A percentile compares a stretch with the other conserved stretches of the same genome.
Evolutionary conservation across 345 rosid species (phyloP).

Genomic region (Excoecaria cochinchinensis): DNA sequence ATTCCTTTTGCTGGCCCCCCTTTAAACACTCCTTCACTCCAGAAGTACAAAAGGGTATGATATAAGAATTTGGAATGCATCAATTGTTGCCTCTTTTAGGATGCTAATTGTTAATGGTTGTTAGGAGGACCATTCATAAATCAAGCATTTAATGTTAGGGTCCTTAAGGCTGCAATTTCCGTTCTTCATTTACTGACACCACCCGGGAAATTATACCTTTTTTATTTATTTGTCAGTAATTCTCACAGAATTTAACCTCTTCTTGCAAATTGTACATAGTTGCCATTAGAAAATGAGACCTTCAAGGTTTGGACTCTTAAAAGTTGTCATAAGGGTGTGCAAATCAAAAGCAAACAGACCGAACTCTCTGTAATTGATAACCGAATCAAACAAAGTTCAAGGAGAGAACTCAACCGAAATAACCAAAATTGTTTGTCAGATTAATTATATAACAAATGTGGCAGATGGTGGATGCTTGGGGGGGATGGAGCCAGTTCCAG

Average conservation of each 20-base stretch:
- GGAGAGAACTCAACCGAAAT: too few species aligned
- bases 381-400: too few species aligned
- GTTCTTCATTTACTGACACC: background rate
- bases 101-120: background rate
- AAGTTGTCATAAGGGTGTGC: background rate
- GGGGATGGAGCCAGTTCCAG: constrained; percentile 95
- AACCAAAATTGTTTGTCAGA: too few species aligned
- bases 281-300: background rate
- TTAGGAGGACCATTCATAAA: background rate
- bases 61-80: background rate
- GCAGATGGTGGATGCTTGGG: constrained; percentile 99
- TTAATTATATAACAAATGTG: background rate
- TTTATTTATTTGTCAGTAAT: background rate
- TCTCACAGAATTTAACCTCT: background rate
- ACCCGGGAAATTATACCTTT: background rate
- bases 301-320: background rate
- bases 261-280: background rate
- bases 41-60: constrained; percentile 88
- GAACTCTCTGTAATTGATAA: too few species aligned
- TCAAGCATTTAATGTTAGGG: background rate
- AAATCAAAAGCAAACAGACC: too few species aligned
- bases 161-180: background rate
- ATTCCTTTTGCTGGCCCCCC: constrained; percentile 80
- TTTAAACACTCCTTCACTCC: constrained; percentile 87
- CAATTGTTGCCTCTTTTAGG: background rate